These are phyloP conservation scores for Samsoniella hepiali DNA, from an alignment of 2,329 filamentous ascomycete genomes.

Conservation along the genomic window DNA sequence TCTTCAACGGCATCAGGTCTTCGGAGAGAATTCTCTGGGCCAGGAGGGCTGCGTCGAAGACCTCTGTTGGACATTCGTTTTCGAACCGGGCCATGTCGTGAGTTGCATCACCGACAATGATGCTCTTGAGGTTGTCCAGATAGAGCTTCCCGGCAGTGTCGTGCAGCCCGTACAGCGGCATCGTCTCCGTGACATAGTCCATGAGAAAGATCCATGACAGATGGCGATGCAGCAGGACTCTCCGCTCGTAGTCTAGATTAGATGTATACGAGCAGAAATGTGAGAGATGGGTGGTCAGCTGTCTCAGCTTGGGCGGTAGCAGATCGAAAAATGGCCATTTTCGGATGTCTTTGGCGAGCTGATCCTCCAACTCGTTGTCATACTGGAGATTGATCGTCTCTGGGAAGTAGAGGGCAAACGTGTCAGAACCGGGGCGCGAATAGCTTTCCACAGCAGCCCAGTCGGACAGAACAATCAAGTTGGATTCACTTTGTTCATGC, in stretches of 20 bases:
- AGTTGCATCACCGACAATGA: background rate
- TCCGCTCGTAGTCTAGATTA: slow-evolving; percentile 5
- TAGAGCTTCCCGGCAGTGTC: slow-evolving; percentile 12
- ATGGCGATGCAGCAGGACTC: slow-evolving; percentile 14
- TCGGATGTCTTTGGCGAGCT: background rate
- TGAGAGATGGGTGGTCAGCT: slow-evolving; percentile 5
- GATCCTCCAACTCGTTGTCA: background rate
- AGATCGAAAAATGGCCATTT: slow-evolving; percentile 38
- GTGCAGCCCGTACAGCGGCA: slow-evolving; percentile 12
- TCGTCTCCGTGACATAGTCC: slow-evolving; percentile 11
- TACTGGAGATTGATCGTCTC: background rate
- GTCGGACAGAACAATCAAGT: background rate
- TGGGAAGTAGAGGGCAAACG: background rate
- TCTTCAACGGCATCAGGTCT: slow-evolving; percentile 15
- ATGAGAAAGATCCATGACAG: slow-evolving; percentile 12
- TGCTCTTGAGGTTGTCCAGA: slow-evolving; percentile 13
- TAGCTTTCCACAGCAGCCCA: background rate
- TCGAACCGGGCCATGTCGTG: slow-evolving; percentile 9
- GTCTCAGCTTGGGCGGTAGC: slow-evolving; percentile 25
- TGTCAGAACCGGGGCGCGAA: background rate
- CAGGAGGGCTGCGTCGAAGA: slow-evolving; percentile 1
- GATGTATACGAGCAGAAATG: slow-evolving; percentile 6
- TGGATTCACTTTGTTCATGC: slow-evolving; percentile 1
- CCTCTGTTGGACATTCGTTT: background rate
- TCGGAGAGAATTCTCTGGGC: slow-evolving; percentile 10